Evolutionary conservation across 148 eudicot genomes (phyloP).

Genomic region (Dianthus caryophyllus): DNA sequence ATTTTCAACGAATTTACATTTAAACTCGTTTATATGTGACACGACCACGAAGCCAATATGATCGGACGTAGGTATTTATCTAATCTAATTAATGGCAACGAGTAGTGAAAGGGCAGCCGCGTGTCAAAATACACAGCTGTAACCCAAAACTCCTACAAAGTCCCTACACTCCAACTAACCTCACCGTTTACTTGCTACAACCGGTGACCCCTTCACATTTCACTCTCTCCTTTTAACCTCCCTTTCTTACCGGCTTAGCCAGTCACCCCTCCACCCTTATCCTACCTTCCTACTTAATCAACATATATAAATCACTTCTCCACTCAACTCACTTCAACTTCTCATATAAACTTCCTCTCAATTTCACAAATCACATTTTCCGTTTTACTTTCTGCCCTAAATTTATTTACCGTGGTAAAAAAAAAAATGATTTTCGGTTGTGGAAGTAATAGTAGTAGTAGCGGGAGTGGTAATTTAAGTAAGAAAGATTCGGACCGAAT

Average conservation of each 20-base stretch:
- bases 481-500: constrained; percentile 48
- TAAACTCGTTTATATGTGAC: too few species aligned
- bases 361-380: neutral
- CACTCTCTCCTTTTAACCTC: neutral
- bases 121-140: constrained; percentile 67
- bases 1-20: too few species aligned
- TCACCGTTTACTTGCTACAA: constrained; percentile 48
- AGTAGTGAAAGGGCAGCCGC: constrained; percentile 36
- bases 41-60: too few species aligned
- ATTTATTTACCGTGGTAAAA: too few species aligned
- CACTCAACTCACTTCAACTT: neutral
- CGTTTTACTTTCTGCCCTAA: too few species aligned
- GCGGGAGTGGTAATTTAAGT: neutral
- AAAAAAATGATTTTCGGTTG: constrained; percentile 1
- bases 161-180: constrained; percentile 34
- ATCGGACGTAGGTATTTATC: too few species aligned
- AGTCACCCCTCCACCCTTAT: neutral
- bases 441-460: neutral
- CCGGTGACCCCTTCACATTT: constrained; percentile 42
- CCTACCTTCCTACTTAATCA: neutral
- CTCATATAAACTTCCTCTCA: neutral
- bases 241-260: constrained; percentile 9
- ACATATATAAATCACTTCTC: constrained; percentile 17
- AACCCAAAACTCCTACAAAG: constrained; percentile 44
- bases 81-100: too few species aligned